Conservation (phyloP, 164 flowering plant species). For the Dillenia turbinata region DNA sequence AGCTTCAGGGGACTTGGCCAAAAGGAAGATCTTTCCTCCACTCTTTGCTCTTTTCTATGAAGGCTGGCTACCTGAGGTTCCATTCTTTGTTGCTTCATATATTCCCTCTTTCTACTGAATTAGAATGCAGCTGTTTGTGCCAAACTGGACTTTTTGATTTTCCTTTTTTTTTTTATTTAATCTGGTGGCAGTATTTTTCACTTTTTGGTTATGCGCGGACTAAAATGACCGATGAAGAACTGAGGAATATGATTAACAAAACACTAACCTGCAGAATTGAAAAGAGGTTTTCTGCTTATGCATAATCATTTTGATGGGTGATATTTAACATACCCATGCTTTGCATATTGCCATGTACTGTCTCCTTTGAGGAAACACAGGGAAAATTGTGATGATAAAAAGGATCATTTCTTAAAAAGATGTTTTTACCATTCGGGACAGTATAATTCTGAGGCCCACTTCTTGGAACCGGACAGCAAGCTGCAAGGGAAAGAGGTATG, state of each 20-base stretch:
- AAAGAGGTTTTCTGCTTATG: slow-evolving; percentile 35
- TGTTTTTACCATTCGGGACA: slow-evolving; percentile 93
- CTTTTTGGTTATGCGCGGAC: slow-evolving; percentile 78
- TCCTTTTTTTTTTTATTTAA: neutral
- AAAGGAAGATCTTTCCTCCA: slow-evolving; percentile 92
- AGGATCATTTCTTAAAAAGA: slow-evolving; percentile 71
- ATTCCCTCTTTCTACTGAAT: neutral
- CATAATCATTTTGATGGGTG: neutral
- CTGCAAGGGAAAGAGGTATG: slow-evolving; percentile 72
- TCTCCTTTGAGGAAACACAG: slow-evolving; percentile 28
- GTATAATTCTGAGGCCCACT: slow-evolving; percentile 76
- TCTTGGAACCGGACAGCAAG: slow-evolving; percentile 54
- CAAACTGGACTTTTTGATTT: too few relatives aligned
- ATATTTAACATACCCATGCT: neutral
- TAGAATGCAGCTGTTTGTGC: neutral
- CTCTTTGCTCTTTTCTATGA: slow-evolving; percentile 83
- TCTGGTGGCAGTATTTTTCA: slow-evolving; percentile 50
- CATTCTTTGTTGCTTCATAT: neutral
- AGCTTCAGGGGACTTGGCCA: slow-evolving; percentile 89
- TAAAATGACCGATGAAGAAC: slow-evolving; percentile 63
- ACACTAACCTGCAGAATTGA: slow-evolving; percentile 82
- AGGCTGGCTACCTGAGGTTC: slow-evolving; percentile 71
- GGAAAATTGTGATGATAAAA: slow-evolving; percentile 80
- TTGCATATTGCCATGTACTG: neutral
- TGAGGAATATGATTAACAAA: slow-evolving; percentile 56